A percentile compares a stretch with the other conserved stretches of the same genome.
phyloP scores from a whole-genome alignment of 2,329 filamentous ascomycete species.

The Cordyceps tenuipes region DNA sequence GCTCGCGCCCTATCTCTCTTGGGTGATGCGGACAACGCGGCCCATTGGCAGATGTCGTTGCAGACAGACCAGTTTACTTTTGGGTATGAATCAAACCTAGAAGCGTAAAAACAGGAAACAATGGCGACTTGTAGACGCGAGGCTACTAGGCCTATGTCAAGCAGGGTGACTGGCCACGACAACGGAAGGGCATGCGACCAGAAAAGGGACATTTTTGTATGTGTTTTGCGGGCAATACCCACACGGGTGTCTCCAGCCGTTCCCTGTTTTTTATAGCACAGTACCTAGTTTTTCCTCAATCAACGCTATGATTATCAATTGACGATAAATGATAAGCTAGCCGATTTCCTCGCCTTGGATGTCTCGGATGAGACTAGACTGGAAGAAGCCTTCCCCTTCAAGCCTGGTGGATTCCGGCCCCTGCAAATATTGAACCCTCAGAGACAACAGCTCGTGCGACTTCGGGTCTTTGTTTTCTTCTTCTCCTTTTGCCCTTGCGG shows the following conservation, averaged over 20 bases:
- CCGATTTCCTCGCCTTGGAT: too few species aligned
- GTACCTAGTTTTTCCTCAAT: too few species aligned
- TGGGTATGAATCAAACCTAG: background rate
- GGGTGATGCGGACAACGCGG: slow-evolving; percentile 34
- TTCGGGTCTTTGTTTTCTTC: background rate
- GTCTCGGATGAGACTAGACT: background rate
- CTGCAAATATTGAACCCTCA: background rate
- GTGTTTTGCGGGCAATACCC: too few species aligned
- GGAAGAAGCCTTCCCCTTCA: background rate
- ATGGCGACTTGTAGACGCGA: background rate
- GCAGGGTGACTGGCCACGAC: too few species aligned
- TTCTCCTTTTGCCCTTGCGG: background rate
- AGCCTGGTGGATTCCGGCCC: background rate
- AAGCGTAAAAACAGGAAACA: too few species aligned
- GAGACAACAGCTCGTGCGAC: background rate
- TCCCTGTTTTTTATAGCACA: too few species aligned
- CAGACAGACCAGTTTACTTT: background rate
- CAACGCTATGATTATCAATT: too few species aligned
- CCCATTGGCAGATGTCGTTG: slow-evolving; percentile 35
- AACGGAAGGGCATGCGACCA: too few species aligned
- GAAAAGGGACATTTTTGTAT: too few species aligned
- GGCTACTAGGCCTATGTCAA: too few species aligned
- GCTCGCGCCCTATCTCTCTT: slow-evolving; percentile 42
- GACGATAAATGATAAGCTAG: too few species aligned
- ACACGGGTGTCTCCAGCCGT: too few species aligned